phyloP scores from a whole-genome alignment of 495 filamentous ascomycete genomes.

The Penicillium lividum region DNA sequence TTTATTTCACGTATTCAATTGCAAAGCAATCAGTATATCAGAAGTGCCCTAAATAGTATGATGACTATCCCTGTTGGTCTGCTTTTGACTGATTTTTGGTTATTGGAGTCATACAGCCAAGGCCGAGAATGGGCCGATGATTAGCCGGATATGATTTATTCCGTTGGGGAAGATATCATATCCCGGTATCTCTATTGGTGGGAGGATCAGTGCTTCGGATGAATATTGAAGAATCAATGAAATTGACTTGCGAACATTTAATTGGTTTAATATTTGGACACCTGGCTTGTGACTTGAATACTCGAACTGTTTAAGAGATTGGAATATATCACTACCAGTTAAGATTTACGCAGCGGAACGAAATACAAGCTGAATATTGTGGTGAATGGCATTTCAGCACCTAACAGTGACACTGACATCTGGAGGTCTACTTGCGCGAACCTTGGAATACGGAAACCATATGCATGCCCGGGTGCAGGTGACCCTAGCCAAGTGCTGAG shows the following conservation, averaged over 20 bases:
- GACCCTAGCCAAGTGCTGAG: no score
- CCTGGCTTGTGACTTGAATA: no score
- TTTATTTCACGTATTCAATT: neutral
- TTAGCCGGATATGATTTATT: neutral
- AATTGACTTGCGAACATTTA: neutral
- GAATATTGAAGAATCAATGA: neutral
- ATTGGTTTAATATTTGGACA: no score
- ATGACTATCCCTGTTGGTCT: neutral
- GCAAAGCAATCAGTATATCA: neutral
- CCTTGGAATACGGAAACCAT: no score
- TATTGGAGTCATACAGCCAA: neutral
- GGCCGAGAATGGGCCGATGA: neutral
- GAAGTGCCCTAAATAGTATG: neutral
- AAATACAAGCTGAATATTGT: no score
- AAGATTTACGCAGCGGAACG: no score
- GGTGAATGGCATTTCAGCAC: no score
- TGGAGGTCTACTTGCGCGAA: no score
- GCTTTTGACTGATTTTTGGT: neutral
- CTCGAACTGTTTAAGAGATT: no score
- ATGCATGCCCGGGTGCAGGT: no score
- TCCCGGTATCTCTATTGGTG: slow-evolving; percentile 1
- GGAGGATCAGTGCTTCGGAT: slow-evolving; percentile 9
- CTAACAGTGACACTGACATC: no score
- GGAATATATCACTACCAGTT: no score
- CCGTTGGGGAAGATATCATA: slow-evolving; percentile 25